phyloP scores from a whole-genome alignment of 441 rosid species.

The Lepidium campestre region DNA sequence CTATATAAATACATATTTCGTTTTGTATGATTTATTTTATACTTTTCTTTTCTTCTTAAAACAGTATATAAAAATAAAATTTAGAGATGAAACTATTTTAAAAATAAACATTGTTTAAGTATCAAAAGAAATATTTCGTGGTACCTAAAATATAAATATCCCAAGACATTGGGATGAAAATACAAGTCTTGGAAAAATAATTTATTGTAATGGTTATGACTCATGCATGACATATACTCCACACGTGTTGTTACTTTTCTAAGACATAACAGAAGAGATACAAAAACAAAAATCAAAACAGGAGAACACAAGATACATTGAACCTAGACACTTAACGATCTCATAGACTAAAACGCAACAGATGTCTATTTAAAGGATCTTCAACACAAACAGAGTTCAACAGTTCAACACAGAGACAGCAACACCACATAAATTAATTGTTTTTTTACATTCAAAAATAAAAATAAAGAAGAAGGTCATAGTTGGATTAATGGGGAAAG shows the following conservation, averaged over 20 bases:
- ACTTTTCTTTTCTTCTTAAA: too few species aligned
- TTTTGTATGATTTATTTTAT: too few species aligned
- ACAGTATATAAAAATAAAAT: too few species aligned
- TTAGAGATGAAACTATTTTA: too few species aligned
- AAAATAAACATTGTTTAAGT: too few species aligned
- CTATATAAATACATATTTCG: too few species aligned
- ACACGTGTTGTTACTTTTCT: conserved; percentile 1
- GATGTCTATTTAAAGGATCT: conserved; percentile 6
- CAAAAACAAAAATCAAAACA: not conserved
- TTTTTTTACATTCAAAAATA: too few species aligned
- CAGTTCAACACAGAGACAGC: not conserved
- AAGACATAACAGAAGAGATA: not conserved
- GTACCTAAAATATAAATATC: too few species aligned
- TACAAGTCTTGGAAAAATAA: not conserved
- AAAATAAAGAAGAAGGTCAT: too few species aligned
- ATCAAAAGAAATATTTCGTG: too few species aligned
- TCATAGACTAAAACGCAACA: not conserved
- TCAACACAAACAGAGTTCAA: not conserved
- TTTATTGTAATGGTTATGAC: not conserved
- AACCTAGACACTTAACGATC: conserved; percentile 41
- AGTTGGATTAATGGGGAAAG: conserved; percentile 10
- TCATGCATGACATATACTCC: not conserved
- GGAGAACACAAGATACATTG: conserved; percentile 37
- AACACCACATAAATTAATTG: not conserved
- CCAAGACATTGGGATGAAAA: not conserved